Evolutionary conservation across 352 stramenopile genomes (phyloP).

Genomic region (Globisporangium camurandrum): DNA sequence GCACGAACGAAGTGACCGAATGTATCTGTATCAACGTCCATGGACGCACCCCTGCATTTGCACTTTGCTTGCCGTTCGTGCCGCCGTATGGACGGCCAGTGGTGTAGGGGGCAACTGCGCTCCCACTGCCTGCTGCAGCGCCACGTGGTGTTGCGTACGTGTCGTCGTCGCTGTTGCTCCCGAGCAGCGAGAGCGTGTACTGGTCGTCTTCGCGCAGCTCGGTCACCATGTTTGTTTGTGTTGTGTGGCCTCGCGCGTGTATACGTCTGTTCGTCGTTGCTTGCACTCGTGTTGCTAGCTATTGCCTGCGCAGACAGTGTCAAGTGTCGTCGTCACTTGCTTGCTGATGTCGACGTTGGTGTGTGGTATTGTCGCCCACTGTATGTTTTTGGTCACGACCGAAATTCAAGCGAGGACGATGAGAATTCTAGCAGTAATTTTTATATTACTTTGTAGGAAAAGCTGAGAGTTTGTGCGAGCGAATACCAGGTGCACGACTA

Average conservation of each 20-base stretch:
- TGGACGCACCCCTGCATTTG: background rate
- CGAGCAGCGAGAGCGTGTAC: conserved; percentile 50
- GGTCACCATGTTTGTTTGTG: conserved; percentile 7
- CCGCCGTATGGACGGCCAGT: conserved; percentile 52
- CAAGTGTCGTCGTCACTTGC: too few relatives aligned
- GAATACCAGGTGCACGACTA: too few relatives aligned
- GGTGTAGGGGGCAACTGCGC: conserved; percentile 21
- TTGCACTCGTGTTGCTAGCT: background rate
- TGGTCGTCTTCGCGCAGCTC: conserved; percentile 15
- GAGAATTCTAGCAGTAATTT: too few relatives aligned
- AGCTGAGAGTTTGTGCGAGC: too few relatives aligned
- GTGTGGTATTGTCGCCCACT: too few relatives aligned
- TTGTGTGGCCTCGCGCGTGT: background rate
- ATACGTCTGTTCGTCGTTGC: background rate
- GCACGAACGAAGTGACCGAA: background rate
- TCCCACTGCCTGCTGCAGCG: conserved; percentile 1
- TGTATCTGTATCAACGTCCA: background rate
- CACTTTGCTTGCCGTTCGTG: conserved; percentile 8
- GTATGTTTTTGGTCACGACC: too few relatives aligned
- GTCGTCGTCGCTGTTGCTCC: conserved; percentile 50
- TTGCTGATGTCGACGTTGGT: too few relatives aligned
- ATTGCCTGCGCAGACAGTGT: conserved; percentile 2
- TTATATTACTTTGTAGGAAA: too few relatives aligned
- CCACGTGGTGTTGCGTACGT: conserved; percentile 24
- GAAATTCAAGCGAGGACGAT: too few relatives aligned